These are phyloP conservation scores for Trypanosoma vivax DNA, from an alignment of 208 protist species.

Conservation along the genomic window DNA sequence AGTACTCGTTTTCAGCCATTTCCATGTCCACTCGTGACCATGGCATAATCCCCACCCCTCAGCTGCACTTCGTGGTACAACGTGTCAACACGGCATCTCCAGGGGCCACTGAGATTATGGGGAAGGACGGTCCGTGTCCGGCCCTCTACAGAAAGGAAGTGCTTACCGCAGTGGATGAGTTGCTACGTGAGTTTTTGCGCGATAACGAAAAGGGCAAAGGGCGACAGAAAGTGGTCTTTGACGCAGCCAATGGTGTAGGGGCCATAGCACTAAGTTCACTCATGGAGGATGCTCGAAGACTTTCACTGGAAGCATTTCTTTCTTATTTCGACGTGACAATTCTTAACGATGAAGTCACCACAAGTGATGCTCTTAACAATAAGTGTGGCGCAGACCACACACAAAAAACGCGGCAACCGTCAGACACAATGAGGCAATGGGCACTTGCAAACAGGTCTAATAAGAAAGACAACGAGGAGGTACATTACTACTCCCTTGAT, in stretches of 20 bases:
- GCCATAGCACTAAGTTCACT: constrained; percentile 37
- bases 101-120: constrained; percentile 10
- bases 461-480: constrained; percentile 1
- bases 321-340: constrained; percentile 39
- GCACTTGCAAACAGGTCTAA: constrained; percentile 4
- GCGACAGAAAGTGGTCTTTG: constrained; percentile 59
- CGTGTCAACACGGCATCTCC: constrained; percentile 5
- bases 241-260: constrained; percentile 89
- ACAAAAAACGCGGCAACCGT: constrained; percentile 43
- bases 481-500: constrained; percentile 87
- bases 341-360: constrained; percentile 30
- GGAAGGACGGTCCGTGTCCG: constrained; percentile 2
- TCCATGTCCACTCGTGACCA: constrained; percentile 15
- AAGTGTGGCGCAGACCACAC: constrained; percentile 90
- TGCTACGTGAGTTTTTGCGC: constrained; percentile 10
- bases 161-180: constrained; percentile 21
- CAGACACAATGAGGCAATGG: constrained; percentile 31
- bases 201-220: background rate
- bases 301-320: constrained; percentile 10
- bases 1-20: constrained; percentile 15
- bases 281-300: constrained; percentile 25
- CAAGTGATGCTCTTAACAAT: constrained; percentile 52
- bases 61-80: constrained; percentile 66
- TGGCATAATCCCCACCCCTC: constrained; percentile 50
- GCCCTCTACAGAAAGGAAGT: constrained; percentile 30